These are phyloP conservation scores for Rosa multiflora DNA, from an alignment of 306 rosid genomes.

Conservation along the genomic window DNA sequence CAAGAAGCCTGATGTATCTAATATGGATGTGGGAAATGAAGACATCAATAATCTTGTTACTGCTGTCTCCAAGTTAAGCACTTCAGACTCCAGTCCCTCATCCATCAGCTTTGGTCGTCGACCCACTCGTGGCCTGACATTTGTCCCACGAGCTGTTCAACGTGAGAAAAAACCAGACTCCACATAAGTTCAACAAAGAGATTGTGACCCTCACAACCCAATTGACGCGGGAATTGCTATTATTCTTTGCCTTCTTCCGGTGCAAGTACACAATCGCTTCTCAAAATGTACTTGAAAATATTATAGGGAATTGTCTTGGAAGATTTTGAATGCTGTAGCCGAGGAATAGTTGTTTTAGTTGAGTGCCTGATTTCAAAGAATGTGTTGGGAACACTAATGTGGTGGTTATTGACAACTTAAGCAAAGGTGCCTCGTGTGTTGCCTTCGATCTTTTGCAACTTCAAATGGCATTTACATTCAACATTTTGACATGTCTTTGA, in stretches of 20 bases:
- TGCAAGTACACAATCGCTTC: conserved; percentile 16
- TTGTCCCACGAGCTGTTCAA: conserved; percentile 70
- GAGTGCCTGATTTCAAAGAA: background rate
- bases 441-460: background rate
- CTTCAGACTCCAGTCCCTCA: conserved; percentile 75
- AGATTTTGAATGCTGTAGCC: background rate
- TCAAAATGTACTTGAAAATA: conserved; percentile 14
- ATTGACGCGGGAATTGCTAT: conserved; percentile 8
- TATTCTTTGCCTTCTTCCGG: conserved; percentile 13
- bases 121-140: conserved; percentile 58
- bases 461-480: background rate
- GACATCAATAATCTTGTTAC: conserved; percentile 54
- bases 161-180: conserved; percentile 47
- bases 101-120: conserved; percentile 90
- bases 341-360: background rate
- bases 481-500: background rate
- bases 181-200: conserved; percentile 29
- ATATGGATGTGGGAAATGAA: conserved; percentile 71
- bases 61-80: conserved; percentile 72
- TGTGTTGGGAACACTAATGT: background rate
- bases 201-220: conserved; percentile 15
- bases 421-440: background rate
- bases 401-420: background rate
- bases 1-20: conserved; percentile 42
- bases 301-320: background rate